phyloP scores from a whole-genome alignment of 805 yeast species.

The Candida sphagnicola region DNA sequence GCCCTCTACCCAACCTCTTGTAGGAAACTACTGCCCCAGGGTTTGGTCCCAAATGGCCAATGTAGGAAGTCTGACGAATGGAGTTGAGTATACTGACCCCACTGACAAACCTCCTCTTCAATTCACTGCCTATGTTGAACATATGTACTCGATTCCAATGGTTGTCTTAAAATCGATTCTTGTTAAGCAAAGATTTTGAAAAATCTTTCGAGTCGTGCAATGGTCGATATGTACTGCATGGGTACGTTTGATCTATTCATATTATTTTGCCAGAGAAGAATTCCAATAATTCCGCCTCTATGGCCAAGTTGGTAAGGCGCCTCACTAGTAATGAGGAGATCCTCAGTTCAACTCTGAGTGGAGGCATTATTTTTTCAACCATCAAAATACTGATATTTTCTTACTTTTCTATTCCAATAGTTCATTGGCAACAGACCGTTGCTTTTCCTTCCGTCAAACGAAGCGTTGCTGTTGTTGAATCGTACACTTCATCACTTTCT shows the following conservation, averaged over 20 bases:
- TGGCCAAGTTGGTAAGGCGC: constrained; percentile 18
- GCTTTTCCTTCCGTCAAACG: no score
- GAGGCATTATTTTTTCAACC: constrained; percentile 10
- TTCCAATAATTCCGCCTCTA: constrained; percentile 9
- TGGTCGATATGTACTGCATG: not conserved
- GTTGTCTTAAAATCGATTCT: not conserved
- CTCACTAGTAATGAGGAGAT: constrained; percentile 17
- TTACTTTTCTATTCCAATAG: no score
- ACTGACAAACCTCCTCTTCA: constrained; percentile 3
- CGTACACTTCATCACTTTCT: no score
- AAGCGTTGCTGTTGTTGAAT: no score
- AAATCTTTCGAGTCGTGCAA: not conserved
- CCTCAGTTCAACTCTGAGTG: constrained; percentile 16
- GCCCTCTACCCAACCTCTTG: constrained; percentile 93
- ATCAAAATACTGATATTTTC: not conserved
- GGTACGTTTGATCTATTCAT: not conserved
- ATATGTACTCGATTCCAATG: constrained; percentile 1
- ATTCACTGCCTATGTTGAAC: constrained; percentile 8
- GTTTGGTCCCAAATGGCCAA: constrained; percentile 57
- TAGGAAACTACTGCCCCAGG: constrained; percentile 55
- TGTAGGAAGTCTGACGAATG: constrained; percentile 39
- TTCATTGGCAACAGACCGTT: no score
- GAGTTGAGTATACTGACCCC: constrained; percentile 4
- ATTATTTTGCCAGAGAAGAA: not conserved
- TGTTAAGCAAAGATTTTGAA: no score